Conservation (phyloP, 805 yeast genomes). For the Kuraishia piskuri region DNA sequence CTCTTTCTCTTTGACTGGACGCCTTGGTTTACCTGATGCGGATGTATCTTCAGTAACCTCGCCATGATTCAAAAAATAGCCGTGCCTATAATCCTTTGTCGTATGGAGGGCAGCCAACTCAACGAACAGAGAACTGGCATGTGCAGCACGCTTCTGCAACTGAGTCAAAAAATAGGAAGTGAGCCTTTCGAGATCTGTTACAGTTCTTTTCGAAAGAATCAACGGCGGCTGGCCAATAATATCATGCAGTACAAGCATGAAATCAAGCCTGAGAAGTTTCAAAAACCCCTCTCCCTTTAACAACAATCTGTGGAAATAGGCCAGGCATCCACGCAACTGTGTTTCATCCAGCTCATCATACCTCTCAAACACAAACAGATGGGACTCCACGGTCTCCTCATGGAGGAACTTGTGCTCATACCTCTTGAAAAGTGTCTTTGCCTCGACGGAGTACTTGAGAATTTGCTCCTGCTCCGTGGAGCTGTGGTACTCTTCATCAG, state of each 20-base stretch:
- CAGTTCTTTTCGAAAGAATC: neutral
- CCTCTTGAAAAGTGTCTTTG: slow-evolving; percentile 6
- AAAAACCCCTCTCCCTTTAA: slow-evolving; percentile 48
- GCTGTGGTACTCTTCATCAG: neutral
- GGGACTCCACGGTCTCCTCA: slow-evolving; percentile 55
- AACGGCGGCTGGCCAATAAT: slow-evolving; percentile 15
- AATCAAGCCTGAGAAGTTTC: slow-evolving; percentile 60
- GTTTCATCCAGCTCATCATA: slow-evolving; percentile 53
- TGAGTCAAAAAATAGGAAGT: neutral
- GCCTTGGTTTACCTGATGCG: neutral
- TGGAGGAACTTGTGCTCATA: slow-evolving; percentile 41
- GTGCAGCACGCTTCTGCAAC: neutral
- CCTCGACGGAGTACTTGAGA: neutral
- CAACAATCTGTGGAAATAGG: slow-evolving; percentile 65
- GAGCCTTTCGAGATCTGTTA: neutral
- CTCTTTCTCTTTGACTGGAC: neutral
- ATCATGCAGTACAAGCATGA: slow-evolving; percentile 50
- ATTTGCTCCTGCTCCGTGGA: neutral
- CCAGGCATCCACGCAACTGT: slow-evolving; percentile 54
- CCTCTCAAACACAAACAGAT: slow-evolving; percentile 50
- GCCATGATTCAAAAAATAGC: neutral
- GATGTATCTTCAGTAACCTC: neutral
- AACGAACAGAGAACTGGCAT: neutral
- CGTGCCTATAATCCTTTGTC: neutral
- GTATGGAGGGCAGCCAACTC: neutral